Base-by-base conservation (phyloP, 331 rosid species). In the Spiraea crenata region DNA sequence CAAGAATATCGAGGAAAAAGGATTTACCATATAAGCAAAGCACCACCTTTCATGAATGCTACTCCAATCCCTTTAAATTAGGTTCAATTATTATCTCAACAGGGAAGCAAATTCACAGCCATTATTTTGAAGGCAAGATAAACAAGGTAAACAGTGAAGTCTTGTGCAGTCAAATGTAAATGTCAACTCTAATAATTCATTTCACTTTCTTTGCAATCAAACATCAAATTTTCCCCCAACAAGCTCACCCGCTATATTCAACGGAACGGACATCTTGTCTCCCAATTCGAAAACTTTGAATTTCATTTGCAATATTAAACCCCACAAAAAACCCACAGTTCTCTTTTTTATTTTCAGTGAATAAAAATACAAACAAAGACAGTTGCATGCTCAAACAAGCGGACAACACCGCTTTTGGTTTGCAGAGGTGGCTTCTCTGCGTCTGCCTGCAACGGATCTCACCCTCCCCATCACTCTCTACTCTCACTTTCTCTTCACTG, bases 381-480 rank as follows among this genome's bases (percentile, higher is more conserved):
- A 38, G 15, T 41, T 90, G 91, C 95, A 88, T 87, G 90, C 79
- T 81, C 44, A 64, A 55, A 75, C 74, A 78, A 86, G 79, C 35
- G 80, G 82, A 87, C 76, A 83, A 77, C 83, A 85, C 86, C 89
- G 86, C 85, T 83, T 82, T 84, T 68, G 79, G 82, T 48, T 73
- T 65, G 57, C 87, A 90, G 85, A 83, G 75, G 50, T 67, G 63
- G 61, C 57, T 25, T 81, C 73, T 76, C 71, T 70, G 67, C 40
- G 64, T 71, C 71, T 73, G 86, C 70, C 85, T 74, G 52, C 76
- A 85, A 85, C 90, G 83, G 97, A 86, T 88, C 95, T 81, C 75
- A 76, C 72, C 78, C 57, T 13, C n/a, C 40, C n/a, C 10, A 15
- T 35, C 77, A 47, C 10, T 7, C 55, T 10, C 49, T 3, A 9